phyloP scores from a whole-genome alignment of 192 early-diverging fungal species.

The Coemansia sp. region DNA sequence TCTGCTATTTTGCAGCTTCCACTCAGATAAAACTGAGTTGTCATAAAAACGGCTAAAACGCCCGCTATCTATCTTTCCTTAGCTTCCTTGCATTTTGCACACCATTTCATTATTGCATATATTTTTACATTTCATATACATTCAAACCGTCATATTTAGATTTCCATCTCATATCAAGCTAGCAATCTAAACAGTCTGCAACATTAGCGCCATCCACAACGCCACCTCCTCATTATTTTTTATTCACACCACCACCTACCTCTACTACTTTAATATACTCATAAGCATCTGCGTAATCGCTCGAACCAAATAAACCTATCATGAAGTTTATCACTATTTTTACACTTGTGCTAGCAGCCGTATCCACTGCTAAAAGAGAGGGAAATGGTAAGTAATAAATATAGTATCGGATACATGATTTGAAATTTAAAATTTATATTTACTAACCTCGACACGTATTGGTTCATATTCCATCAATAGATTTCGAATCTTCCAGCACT shows the following conservation, averaged over 20 bases:
- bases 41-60: background rate
- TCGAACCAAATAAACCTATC: background rate
- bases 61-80: background rate
- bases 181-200: background rate
- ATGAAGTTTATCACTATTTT: constrained; percentile 1
- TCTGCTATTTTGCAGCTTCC: too few relatives aligned
- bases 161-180: background rate
- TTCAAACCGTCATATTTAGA: background rate
- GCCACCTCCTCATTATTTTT: background rate
- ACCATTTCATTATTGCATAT: background rate
- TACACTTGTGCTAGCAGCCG: constrained; percentile 2
- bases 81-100: background rate
- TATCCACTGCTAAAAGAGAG: background rate
- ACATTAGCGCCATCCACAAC: background rate
- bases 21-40: background rate
- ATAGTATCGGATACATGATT: background rate
- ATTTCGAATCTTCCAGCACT: background rate
- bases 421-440: background rate
- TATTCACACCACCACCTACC: background rate
- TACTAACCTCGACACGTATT: background rate
- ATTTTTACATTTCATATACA: background rate
- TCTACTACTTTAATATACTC: background rate
- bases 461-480: background rate
- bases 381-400: background rate
- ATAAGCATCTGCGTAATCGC: background rate